Evolutionary conservation across 2,329 filamentous ascomycete genomes (phyloP), one percentile per base, ranked within the genome.

Genomic region (Penicillium sp.): DNA sequence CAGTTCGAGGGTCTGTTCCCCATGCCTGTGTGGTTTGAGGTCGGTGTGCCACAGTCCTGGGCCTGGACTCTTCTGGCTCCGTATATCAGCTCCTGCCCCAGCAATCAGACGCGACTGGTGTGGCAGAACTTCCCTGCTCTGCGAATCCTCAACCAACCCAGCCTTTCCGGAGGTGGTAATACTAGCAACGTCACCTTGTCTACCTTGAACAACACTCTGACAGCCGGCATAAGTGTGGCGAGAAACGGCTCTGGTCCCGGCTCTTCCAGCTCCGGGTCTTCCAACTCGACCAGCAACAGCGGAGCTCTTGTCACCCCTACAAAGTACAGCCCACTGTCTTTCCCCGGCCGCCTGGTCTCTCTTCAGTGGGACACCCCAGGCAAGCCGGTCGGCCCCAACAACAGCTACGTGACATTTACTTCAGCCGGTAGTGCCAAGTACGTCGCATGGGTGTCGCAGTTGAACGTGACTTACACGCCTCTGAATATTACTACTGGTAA

Each of bases 81-180:
- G 0, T 89, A 89, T 68, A 90, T 94, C 66, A 82, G 80, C 28
- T 84, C 77, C 4, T 94, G 88, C 66, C 87, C 88, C 0, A 71
- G 69, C 35, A 81, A 85, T 64, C 82, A 84, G 56, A 91, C 86
- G 1, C 81, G 86, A 6, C 74, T 94, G 24, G 77, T 82, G 20
- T 94, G 88, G 87, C 85, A 91, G 65, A 94, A 94, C 72, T 90
- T 87, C 71, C 88, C 87, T 0, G 76, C 79, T 0, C 71, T 93
- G 13, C 74, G 77, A 56, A 75, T 93, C 40, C 72, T 85, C 24
- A 90, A 91, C 70, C 84, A 91, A 63, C 83, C 87, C 2, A 91
- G 90, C 67, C 77, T 84, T 27, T 48, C 44, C 9, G 44, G n/a
- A 6, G 18, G 26, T 0, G 44, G 42, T 2, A 35, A 22, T 1